Evolutionary conservation across 352 stramenopile genomes (phyloP).

Genomic region (Thalassiosira mediterranea): DNA sequence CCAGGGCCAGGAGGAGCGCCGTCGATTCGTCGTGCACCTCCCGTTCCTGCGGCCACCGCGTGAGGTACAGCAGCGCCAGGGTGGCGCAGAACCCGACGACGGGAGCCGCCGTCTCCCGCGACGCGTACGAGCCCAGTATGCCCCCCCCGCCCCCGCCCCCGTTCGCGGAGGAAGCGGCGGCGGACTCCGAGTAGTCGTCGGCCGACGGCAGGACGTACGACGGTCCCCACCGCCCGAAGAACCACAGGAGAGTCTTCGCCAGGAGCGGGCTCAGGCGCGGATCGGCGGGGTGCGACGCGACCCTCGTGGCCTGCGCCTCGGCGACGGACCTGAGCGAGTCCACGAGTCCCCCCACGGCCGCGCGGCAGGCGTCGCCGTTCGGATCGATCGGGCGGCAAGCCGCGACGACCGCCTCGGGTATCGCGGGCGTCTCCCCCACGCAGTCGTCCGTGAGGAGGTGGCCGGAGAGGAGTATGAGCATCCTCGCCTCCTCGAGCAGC

Average conservation of each 20-base stretch:
- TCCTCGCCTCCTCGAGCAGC: conserved; percentile 77
- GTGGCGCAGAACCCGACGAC: conserved; percentile 69
- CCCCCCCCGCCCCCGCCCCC: conserved; percentile 34
- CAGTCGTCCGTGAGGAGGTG: conserved; percentile 83
- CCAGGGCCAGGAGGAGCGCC: conserved; percentile 61
- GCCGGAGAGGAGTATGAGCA: conserved; percentile 71
- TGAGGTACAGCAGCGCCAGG: conserved; percentile 80
- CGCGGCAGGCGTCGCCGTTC: conserved; percentile 32
- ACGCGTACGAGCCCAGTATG: conserved; percentile 64
- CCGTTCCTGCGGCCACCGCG: conserved; percentile 66
- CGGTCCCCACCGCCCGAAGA: conserved; percentile 72
- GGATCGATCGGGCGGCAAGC: conserved; percentile 44
- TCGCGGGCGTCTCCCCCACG: conserved; percentile 68
- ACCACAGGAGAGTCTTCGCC: conserved; percentile 77
- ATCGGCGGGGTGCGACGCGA: conserved; percentile 58
- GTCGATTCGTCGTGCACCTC: conserved; percentile 69
- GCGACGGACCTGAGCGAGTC: conserved; percentile 60
- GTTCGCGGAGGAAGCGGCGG: too few relatives aligned
- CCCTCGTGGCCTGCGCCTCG: conserved; percentile 73
- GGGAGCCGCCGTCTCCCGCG: conserved; percentile 50
- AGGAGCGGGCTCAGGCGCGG: conserved; percentile 74
- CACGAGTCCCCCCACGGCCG: conserved; percentile 59
- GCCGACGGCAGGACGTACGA: conserved; percentile 71
- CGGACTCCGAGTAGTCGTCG: conserved; percentile 42
- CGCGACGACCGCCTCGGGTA: conserved; percentile 68